phyloP scores from a whole-genome alignment of 257 asterid genomes.

The Scutellaria galericulata region DNA sequence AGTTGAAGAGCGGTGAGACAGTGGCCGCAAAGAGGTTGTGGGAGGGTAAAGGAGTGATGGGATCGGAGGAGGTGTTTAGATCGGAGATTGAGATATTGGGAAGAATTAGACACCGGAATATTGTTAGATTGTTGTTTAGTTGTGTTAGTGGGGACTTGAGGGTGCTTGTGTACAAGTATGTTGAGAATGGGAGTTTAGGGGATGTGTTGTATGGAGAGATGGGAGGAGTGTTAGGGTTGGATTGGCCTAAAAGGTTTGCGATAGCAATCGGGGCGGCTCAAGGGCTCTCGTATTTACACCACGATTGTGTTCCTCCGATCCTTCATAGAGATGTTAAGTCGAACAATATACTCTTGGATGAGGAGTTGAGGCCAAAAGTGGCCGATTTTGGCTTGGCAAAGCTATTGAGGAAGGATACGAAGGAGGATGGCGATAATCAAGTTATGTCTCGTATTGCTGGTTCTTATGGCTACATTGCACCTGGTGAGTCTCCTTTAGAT shows the following conservation, averaged over 20 bases:
- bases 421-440: slow-evolving; percentile 48
- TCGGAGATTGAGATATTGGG: slow-evolving; percentile 69
- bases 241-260: slow-evolving; percentile 70
- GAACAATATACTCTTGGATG: slow-evolving; percentile 45
- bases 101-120: slow-evolving; percentile 67
- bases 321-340: slow-evolving; percentile 50
- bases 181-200: slow-evolving; percentile 80
- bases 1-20: slow-evolving; percentile 58
- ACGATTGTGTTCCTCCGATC: slow-evolving; percentile 52
- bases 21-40: slow-evolving; percentile 89
- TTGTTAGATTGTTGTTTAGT: slow-evolving; percentile 74
- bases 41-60: slow-evolving; percentile 55
- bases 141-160: slow-evolving; percentile 60
- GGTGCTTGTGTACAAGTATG: slow-evolving; percentile 71
- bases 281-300: slow-evolving; percentile 91
- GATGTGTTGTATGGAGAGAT: slow-evolving; percentile 73
- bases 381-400: slow-evolving; percentile 92
- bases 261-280: slow-evolving; percentile 80
- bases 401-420: slow-evolving; percentile 44
- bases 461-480: slow-evolving; percentile 88
- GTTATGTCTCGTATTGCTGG: slow-evolving; percentile 78
- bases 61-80: slow-evolving; percentile 52
- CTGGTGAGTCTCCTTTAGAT: slow-evolving; percentile 50
- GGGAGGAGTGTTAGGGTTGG: slow-evolving; percentile 54
- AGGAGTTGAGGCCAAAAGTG: slow-evolving; percentile 44